These are phyloP conservation scores for Kalmusia sp. DNA, from an alignment of 2,329 filamentous ascomycete genomes.

Conservation along the genomic window DNA sequence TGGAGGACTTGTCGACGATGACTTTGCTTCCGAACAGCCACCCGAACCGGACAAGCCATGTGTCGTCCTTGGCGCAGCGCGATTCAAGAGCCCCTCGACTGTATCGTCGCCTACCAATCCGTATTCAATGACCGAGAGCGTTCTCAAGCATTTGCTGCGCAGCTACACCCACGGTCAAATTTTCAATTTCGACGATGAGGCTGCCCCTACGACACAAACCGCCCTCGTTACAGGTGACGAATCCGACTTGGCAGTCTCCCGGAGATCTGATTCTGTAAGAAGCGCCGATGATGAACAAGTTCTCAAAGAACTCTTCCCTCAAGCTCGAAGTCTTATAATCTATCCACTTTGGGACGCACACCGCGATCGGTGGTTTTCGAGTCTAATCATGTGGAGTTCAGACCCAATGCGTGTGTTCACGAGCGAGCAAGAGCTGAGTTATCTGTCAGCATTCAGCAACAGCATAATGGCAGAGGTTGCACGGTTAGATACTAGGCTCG, in stretches of 20 bases:
- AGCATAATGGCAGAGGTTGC: conserved; percentile 49
- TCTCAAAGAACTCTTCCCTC: conserved; percentile 41
- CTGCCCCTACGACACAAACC: conserved; percentile 2
- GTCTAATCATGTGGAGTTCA: conserved; percentile 46
- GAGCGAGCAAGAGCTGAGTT: conserved; percentile 46
- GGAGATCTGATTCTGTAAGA: conserved; percentile 35
- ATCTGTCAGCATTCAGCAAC: conserved; percentile 47
- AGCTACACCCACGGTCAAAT: conserved; percentile 46
- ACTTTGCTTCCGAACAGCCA: conserved; percentile 37
- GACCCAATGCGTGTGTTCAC: conserved; percentile 47
- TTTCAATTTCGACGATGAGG: conserved; percentile 46
- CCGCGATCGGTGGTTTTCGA: conserved; percentile 48
- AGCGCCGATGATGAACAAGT: conserved; percentile 44
- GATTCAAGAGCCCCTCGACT: conserved; percentile 25
- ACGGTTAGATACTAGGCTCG: conserved; percentile 45
- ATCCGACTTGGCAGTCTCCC: conserved; percentile 25
- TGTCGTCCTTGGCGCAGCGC: conserved; percentile 35
- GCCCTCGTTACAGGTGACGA: conserved; percentile 12
- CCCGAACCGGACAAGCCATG: conserved; percentile 44
- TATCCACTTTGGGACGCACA: conserved; percentile 51
- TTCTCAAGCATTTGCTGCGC: conserved; percentile 41
- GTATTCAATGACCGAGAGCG: conserved; percentile 38
- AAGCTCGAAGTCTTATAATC: conserved; percentile 45
- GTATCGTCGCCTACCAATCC: conserved; percentile 17
- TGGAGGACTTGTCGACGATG: conserved; percentile 46